A percentile compares a stretch with the other conserved stretches of the same genome.
Evolutionary conservation across 257 asterid genomes (phyloP).

Genomic region (Orobanche coerulescens): DNA sequence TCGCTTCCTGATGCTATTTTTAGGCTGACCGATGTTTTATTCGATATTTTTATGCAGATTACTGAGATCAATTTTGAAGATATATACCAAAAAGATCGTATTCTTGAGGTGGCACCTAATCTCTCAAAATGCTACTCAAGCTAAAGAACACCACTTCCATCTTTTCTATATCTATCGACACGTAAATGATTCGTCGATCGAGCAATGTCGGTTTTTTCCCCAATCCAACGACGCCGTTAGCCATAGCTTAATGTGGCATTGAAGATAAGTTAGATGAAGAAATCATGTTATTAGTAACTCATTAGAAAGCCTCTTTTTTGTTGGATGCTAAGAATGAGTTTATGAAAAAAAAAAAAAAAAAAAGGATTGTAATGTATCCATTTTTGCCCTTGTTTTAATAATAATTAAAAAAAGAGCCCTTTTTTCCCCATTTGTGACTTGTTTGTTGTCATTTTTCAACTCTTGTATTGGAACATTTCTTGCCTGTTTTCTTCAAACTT

Average conservation of each 20-base stretch:
- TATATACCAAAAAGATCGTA: not conserved
- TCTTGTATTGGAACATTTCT: conserved; percentile 31
- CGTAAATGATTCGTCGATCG: not conserved
- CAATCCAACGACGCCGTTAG: not conserved
- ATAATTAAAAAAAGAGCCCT: too few relatives aligned
- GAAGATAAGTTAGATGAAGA: not conserved
- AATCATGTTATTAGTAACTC: conserved; percentile 16
- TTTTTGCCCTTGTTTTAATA: conserved; percentile 33
- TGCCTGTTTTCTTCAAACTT: conserved; percentile 22
- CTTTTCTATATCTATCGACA: not conserved
- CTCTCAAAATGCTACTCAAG: conserved; percentile 21
- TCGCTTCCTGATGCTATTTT: conserved; percentile 12
- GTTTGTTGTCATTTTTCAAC: conserved; percentile 33
- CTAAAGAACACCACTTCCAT: conserved; percentile 19
- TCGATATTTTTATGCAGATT: conserved; percentile 24
- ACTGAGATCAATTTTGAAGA: conserved; percentile 14
- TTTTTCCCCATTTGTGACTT: conserved; percentile 39
- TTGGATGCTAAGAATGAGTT: conserved; percentile 18
- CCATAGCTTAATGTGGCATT: not conserved
- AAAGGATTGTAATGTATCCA: not conserved
- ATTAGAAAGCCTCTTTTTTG: conserved; percentile 24
- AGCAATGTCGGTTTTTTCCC: not conserved
- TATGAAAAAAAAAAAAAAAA: not conserved
- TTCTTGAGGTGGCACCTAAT: conserved; percentile 19
- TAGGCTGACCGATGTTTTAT: not conserved